Conservation (phyloP, 1,284 basidiomycete genomes). For the Moesziomyces sp. region DNA sequence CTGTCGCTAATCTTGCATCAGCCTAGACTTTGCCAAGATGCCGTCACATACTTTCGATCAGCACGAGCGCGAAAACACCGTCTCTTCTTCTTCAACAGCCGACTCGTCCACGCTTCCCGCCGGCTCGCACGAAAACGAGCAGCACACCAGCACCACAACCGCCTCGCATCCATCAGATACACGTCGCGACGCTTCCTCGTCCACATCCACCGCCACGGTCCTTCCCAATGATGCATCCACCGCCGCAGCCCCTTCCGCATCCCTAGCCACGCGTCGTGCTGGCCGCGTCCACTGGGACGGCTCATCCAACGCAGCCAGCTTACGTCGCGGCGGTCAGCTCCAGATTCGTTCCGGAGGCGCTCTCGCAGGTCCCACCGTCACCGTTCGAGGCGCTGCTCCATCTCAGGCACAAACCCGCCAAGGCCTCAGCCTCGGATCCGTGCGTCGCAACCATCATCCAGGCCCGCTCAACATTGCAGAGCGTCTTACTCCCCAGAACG, state of each 20-base stretch:
- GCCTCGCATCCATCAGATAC: constrained; percentile 9
- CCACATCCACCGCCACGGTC: constrained; percentile 9
- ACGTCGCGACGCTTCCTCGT: constrained; percentile 7
- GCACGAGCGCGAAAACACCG: constrained; percentile 12
- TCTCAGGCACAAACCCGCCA: constrained; percentile 8
- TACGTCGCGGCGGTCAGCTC: constrained; percentile 35
- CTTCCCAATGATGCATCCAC: not conserved
- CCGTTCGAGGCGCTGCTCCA: constrained; percentile 35
- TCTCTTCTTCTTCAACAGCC: constrained; percentile 32
- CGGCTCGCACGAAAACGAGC: constrained; percentile 15
- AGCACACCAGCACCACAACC: not conserved
- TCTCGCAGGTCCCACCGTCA: constrained; percentile 48
- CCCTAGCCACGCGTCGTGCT: constrained; percentile 20
- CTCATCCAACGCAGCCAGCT: constrained; percentile 37
- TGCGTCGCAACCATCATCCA: constrained; percentile 57
- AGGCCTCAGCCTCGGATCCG: constrained; percentile 35
- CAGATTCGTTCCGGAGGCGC: constrained; percentile 33
- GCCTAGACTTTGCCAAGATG: constrained; percentile 8
- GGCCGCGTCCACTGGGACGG: constrained; percentile 51
- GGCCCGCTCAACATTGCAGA: constrained; percentile 59
- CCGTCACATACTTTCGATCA: constrained; percentile 13
- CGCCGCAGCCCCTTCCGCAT: not conserved
- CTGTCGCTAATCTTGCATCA: constrained; percentile 1
- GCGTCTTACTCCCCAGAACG: constrained; percentile 31
- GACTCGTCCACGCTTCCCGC: constrained; percentile 33